These are phyloP conservation scores for Eutrema yunnanense DNA, from an alignment of 345 rosid species.

Conservation along the genomic window DNA sequence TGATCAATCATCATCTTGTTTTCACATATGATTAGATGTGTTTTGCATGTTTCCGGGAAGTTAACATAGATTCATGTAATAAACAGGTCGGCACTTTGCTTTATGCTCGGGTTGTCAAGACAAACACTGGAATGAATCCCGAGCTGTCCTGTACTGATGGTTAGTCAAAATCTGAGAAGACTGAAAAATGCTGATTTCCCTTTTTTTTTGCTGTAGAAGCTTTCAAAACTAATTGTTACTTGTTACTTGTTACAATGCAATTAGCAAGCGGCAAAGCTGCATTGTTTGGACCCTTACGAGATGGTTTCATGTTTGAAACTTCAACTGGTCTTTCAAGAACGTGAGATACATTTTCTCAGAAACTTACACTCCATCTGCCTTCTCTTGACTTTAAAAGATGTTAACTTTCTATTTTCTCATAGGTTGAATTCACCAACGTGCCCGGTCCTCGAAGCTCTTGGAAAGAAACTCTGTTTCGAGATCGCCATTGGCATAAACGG, in stretches of 20 bases:
- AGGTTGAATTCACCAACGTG: slow-evolving; percentile 74
- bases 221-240: neutral
- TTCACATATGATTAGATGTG: no score
- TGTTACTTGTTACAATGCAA: neutral
- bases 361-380: neutral
- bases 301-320: slow-evolving; percentile 80
- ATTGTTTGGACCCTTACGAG: slow-evolving; percentile 62
- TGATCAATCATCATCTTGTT: neutral
- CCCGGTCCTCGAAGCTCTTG: slow-evolving; percentile 74
- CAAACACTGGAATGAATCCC: slow-evolving; percentile 66
- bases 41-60: no score
- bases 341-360: slow-evolving; percentile 35
- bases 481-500: slow-evolving; percentile 82
- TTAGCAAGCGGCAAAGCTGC: slow-evolving; percentile 80
- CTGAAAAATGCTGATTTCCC: neutral
- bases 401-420: neutral
- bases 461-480: slow-evolving; percentile 73
- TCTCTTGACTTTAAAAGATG: neutral
- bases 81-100: slow-evolving; percentile 67
- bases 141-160: slow-evolving; percentile 75
- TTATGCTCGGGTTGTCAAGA: slow-evolving; percentile 67
- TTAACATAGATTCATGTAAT: neutral
- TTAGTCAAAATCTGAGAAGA: slow-evolving; percentile 22
- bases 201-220: neutral
- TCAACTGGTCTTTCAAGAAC: slow-evolving; percentile 76